Evolutionary conservation across 164 flowering plant genomes (phyloP).

Genomic region (Nelumbo lutea): DNA sequence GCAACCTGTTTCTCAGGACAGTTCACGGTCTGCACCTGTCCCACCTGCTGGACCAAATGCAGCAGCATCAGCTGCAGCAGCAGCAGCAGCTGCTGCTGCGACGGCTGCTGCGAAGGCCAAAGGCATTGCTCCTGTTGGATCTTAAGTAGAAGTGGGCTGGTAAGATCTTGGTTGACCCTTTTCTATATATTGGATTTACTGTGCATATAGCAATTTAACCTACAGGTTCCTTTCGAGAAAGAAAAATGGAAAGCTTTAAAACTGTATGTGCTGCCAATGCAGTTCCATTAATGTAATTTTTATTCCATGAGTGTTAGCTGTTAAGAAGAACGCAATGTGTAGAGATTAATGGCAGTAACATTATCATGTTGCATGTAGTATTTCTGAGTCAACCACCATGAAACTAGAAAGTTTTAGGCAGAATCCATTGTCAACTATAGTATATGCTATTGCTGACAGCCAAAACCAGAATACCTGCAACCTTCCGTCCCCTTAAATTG

Average conservation of each 20-base stretch:
- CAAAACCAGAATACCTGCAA: no score
- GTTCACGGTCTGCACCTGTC: conserved; percentile 40
- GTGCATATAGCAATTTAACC: conserved; percentile 28
- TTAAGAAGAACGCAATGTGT: not conserved
- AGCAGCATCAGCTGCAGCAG: conserved; percentile 70
- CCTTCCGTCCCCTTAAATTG: no score
- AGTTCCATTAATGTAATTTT: conserved; percentile 3
- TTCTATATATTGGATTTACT: conserved; percentile 13
- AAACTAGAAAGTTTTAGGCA: not conserved
- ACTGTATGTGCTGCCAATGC: not conserved
- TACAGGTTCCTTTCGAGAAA: not conserved
- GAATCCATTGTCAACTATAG: not conserved
- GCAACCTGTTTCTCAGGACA: conserved; percentile 31
- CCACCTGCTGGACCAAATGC: conserved; percentile 60
- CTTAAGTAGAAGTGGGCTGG: conserved; percentile 26
- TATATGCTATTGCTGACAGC: no score
- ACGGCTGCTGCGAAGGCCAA: conserved; percentile 72
- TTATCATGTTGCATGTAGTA: not conserved
- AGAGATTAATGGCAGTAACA: not conserved
- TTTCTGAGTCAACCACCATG: not conserved
- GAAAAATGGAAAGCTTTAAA: not conserved
- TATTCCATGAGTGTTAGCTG: not conserved
- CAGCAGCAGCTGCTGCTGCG: conserved; percentile 73
- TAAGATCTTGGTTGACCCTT: conserved; percentile 7
- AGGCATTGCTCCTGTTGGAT: conserved; percentile 81